Conservation (phyloP, 345 rosid genomes). For the Xanthoceras sorbifolium region DNA sequence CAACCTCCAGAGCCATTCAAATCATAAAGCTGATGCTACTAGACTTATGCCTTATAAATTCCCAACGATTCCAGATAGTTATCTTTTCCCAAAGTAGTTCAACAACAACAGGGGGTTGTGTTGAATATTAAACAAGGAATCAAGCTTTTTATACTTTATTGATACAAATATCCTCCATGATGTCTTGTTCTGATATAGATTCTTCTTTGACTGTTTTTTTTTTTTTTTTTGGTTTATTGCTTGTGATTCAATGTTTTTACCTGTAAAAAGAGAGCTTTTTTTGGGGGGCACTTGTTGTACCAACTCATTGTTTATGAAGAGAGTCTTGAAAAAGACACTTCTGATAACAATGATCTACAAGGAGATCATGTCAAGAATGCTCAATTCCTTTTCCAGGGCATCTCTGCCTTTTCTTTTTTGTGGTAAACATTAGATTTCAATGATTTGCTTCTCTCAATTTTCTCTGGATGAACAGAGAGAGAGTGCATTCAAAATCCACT, state of each 20-base stretch:
- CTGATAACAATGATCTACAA: background rate
- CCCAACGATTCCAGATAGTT: slow-evolving; percentile 27
- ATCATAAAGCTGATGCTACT: slow-evolving; percentile 28
- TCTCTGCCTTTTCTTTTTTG: background rate
- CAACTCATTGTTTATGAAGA: slow-evolving; percentile 11
- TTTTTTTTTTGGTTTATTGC: no score
- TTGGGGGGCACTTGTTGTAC: background rate
- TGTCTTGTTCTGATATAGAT: background rate
- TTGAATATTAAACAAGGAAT: background rate
- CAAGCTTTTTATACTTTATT: slow-evolving; percentile 5
- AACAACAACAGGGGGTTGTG: background rate
- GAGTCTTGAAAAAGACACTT: slow-evolving; percentile 3
- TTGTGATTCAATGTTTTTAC: background rate
- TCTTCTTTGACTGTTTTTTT: background rate
- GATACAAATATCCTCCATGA: background rate
- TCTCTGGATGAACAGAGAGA: no score
- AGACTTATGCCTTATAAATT: slow-evolving; percentile 33
- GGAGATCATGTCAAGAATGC: background rate
- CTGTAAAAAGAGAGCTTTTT: background rate
- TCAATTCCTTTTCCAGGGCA: no score
- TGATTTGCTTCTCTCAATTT: background rate
- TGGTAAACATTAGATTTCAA: background rate
- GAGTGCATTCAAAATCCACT: no score
- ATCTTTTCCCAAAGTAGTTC: slow-evolving; percentile 27
- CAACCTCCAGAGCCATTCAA: slow-evolving; percentile 30